Percentiles rank a stretch among this genome's conserved stretches.
These are phyloP conservation scores for Sorghum bicolor DNA, from an alignment of 176 grass and related monocot species.

Conservation along the genomic window DNA sequence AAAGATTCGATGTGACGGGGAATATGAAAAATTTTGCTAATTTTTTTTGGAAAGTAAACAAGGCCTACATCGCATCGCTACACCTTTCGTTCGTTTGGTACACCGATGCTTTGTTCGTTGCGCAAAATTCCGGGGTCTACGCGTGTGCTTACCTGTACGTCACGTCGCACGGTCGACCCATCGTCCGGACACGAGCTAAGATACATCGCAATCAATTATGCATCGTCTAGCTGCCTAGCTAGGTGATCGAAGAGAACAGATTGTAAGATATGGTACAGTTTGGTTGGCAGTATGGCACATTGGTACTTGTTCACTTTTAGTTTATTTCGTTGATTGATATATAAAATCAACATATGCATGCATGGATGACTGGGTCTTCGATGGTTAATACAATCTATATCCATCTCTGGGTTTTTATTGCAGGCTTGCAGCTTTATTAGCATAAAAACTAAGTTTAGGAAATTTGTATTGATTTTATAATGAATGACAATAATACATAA, in stretches of 20 bases:
- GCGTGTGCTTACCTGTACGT: constrained; percentile 4
- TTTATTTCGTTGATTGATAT: neutral
- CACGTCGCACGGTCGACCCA: constrained; percentile 5
- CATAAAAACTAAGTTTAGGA: too few species aligned
- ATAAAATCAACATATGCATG: neutral
- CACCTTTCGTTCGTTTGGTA: constrained; percentile 32
- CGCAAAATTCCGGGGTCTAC: constrained; percentile 15
- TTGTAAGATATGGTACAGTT: neutral
- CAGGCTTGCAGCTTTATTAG: too few species aligned
- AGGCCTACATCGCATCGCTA: neutral
- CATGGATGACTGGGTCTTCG: neutral
- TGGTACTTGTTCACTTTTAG: neutral
- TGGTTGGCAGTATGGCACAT: constrained; percentile 1
- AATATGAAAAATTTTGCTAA: too few species aligned
- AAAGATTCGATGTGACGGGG: too few species aligned
- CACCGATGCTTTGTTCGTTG: constrained; percentile 24
- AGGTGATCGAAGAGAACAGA: neutral
- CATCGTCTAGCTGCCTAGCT: neutral
- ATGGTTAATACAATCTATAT: too few species aligned
- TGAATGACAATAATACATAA: too few species aligned
- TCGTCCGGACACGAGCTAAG: neutral
- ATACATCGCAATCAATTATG: constrained; percentile 6
- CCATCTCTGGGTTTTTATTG: too few species aligned
- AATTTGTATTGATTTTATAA: neutral
- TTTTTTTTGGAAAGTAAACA: too few species aligned